phyloP scores from a whole-genome alignment of 805 yeast genomes.

The Cyberlindnera mississippiensis region DNA sequence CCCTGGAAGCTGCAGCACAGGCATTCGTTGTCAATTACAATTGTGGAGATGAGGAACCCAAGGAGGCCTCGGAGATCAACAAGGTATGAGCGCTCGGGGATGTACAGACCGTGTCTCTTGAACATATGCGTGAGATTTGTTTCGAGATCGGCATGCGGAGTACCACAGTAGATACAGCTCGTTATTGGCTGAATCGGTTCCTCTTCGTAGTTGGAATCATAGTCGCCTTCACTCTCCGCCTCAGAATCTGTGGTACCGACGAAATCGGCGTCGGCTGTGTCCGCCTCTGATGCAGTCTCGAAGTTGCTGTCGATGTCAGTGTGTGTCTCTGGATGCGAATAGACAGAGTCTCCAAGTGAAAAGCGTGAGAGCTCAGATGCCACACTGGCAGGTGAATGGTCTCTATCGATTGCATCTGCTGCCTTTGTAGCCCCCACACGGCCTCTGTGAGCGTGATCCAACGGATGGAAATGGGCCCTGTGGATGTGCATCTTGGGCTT shows the following conservation, averaged over 20 bases:
- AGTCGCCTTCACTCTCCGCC: constrained; percentile 20
- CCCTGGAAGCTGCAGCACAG: constrained; percentile 82
- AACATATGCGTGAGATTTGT: constrained; percentile 74
- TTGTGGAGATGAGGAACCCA: constrained; percentile 70
- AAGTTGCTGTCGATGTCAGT: constrained; percentile 32
- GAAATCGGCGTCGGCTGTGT: constrained; percentile 35
- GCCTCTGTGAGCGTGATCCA: constrained; percentile 24
- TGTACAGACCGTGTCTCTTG: constrained; percentile 73
- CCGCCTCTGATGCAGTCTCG: constrained; percentile 51
- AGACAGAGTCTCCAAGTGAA: constrained; percentile 46
- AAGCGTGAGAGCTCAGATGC: constrained; percentile 52
- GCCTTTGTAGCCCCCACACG: constrained; percentile 17
- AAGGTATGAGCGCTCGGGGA: constrained; percentile 77
- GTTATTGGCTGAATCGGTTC: constrained; percentile 38
- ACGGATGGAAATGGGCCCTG: constrained; percentile 5
- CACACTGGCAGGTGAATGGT: constrained; percentile 48
- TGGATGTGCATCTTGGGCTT: constrained; percentile 13
- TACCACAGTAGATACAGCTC: constrained; percentile 56
- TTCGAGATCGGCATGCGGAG: constrained; percentile 48
- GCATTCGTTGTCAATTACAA: constrained; percentile 82
- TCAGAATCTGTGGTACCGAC: constrained; percentile 21
- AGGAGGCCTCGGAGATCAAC: constrained; percentile 68
- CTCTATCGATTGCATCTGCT: constrained; percentile 25
- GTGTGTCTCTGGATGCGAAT: constrained; percentile 31
- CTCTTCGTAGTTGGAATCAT: constrained; percentile 23